These are phyloP conservation scores for Phylloporus rhodoxanthus DNA, from an alignment of 768 basidiomycete species.

Conservation along the genomic window DNA sequence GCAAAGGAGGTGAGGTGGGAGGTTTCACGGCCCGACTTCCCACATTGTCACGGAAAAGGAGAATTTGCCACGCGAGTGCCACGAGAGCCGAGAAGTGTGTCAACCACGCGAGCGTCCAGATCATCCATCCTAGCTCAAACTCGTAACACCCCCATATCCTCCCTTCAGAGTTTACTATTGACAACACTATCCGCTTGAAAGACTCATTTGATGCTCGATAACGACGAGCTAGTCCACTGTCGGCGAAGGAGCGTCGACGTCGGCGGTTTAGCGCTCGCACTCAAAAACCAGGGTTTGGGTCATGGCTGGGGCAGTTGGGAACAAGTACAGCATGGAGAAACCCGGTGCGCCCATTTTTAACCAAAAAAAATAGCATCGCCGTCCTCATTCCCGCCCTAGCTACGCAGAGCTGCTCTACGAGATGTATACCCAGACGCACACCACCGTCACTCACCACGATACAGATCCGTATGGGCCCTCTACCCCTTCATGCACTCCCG, in stretches of 20 bases:
- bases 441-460: conserved; percentile 55
- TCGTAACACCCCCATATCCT: conserved; percentile 7
- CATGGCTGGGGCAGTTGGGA: conserved; percentile 68
- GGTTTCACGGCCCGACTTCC: conserved; percentile 6
- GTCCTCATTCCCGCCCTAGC: conserved; percentile 30
- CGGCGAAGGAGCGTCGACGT: conserved; percentile 80
- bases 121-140: conserved; percentile 21
- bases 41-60: conserved; percentile 19
- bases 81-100: conserved; percentile 34
- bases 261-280: conserved; percentile 81
- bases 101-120: conserved; percentile 34
- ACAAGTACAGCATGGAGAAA: conserved; percentile 41
- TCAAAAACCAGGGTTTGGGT: conserved; percentile 54
- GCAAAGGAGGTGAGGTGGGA: neutral
- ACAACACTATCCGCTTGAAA: neutral
- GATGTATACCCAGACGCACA: conserved; percentile 76
- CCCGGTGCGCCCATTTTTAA: conserved; percentile 38
- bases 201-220: conserved; percentile 21
- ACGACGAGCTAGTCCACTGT: conserved; percentile 26
- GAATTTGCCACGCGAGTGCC: conserved; percentile 27
- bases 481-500: neutral
- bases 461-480: conserved; percentile 21
- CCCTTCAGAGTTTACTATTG: neutral
- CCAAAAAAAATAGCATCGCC: neutral
- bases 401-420: conserved; percentile 81